phyloP scores from a whole-genome alignment of 352 stramenopile species.

The Phytophthora vignae region DNA sequence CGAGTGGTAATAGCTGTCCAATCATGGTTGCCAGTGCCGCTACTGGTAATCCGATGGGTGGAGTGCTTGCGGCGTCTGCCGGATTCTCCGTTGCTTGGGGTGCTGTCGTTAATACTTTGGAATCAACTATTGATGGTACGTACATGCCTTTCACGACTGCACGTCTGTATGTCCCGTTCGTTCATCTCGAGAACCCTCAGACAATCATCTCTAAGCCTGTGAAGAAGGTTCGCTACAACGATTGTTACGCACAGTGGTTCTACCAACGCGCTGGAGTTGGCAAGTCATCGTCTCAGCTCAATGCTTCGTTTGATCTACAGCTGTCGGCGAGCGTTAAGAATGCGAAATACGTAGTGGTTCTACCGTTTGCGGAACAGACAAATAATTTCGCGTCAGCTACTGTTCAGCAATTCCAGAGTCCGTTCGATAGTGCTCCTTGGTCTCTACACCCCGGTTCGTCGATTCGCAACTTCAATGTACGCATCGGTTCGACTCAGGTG shows the following conservation, averaged over 20 bases:
- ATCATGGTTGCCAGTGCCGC: slow-evolving; percentile 4
- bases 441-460: background rate
- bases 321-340: too few relatives aligned
- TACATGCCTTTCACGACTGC: slow-evolving; percentile 14
- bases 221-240: slow-evolving; percentile 18
- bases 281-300: background rate
- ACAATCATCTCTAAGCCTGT: slow-evolving; percentile 14
- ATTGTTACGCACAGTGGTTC: slow-evolving; percentile 13
- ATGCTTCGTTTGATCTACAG: slow-evolving; percentile 10
- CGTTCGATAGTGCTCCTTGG: background rate
- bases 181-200: slow-evolving; percentile 15
- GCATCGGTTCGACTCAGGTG: slow-evolving; percentile 25
- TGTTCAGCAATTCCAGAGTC: slow-evolving; percentile 1
- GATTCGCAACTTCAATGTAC: slow-evolving; percentile 5
- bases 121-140: slow-evolving; percentile 7
- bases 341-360: slow-evolving; percentile 2
- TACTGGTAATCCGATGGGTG: slow-evolving; percentile 5
- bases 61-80: slow-evolving; percentile 8
- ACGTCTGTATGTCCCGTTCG: slow-evolving; percentile 12
- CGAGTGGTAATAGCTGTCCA: background rate
- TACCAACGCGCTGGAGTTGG: slow-evolving; percentile 14
- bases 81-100: slow-evolving; percentile 12
- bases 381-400: background rate
- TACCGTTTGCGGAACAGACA: background rate
- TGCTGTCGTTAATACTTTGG: slow-evolving; percentile 8